Evolutionary conservation across 805 yeast genomes (phyloP).

Genomic region (Cyberlindnera suaveolens): DNA sequence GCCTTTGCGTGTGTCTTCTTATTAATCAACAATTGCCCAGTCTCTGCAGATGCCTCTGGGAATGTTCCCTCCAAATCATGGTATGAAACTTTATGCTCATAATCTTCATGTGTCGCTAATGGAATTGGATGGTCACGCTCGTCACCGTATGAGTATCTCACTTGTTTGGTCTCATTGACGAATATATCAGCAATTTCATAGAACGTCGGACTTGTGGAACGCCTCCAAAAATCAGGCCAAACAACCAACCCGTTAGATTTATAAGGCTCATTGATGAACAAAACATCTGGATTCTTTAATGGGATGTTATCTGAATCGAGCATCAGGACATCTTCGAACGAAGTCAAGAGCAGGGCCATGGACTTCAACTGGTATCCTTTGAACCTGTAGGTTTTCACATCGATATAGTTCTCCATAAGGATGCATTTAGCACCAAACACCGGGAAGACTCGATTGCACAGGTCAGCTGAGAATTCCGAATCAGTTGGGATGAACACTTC

Average conservation of each 20-base stretch:
- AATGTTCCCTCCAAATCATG: constrained; percentile 66
- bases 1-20: constrained; percentile 52
- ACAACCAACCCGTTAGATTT: constrained; percentile 38
- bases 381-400: constrained; percentile 37
- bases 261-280: constrained; percentile 32
- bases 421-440: constrained; percentile 61
- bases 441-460: constrained; percentile 64
- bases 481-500: constrained; percentile 74
- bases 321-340: constrained; percentile 68
- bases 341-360: constrained; percentile 67
- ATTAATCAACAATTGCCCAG: constrained; percentile 59
- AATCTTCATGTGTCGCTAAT: constrained; percentile 23
- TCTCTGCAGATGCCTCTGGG: constrained; percentile 64
- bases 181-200: constrained; percentile 48
- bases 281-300: constrained; percentile 40
- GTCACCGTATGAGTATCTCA: constrained; percentile 26
- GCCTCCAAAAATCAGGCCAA: constrained; percentile 72
- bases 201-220: constrained; percentile 56
- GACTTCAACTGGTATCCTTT: constrained; percentile 63
- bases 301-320: constrained; percentile 73
- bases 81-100: constrained; percentile 34
- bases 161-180: constrained; percentile 27
- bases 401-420: constrained; percentile 38
- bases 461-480: constrained; percentile 64
- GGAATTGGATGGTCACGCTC: constrained; percentile 26